Evolutionary conservation across 148 eudicot genomes (phyloP), one percentile per base, ranked within the genome.

Genomic region (Tetragonia tetragonoides): DNA sequence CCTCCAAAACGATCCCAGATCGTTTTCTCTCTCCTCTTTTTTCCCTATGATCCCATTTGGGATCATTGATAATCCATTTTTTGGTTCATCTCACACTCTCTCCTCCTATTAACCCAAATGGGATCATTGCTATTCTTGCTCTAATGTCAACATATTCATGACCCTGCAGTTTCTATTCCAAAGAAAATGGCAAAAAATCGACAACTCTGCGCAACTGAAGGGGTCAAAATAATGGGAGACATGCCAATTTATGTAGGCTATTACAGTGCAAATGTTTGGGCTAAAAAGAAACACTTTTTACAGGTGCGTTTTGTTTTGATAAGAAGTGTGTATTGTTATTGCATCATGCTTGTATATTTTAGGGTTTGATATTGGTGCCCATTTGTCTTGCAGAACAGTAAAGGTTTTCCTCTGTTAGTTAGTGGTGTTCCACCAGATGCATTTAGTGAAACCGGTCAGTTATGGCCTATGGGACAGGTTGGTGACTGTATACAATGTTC

Each of bases 261-360:
- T 87, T 97, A 95, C 82, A 93, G 97, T 82, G 97, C 99, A 73
- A 97, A 95, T 86, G 97, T 95, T 76, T 95, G 99, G 99, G 97
- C 99, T 54, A 90, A 95, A 77, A 90, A 86, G 84, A 88, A 89
- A 80, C 88, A 88, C 1, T 95, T 95, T 88, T 82, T 86, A 83
- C 84, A 93, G 89, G 99, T 95, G 78, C 71, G 93, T 74, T 79
- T 47, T 70, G 60, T 41, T 39, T 40, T 75, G 23, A 59, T 44
- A 51, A 11, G 42, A n/a, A n/a, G n/a, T n/a, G 21, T 5, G 41
- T 54, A 20, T 68, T 40, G 63, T 9, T 74, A 73, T 23, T 41
- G 21, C 44, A 21, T 16, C 66, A 11, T 67, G 40, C 6, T 51
- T 59, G 0, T 40, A 51, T 11, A 73, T 41, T 44, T 78, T 47